These are phyloP conservation scores for Microstegium vimineum DNA, from an alignment of 176 grass and related monocot species.

Conservation along the genomic window DNA sequence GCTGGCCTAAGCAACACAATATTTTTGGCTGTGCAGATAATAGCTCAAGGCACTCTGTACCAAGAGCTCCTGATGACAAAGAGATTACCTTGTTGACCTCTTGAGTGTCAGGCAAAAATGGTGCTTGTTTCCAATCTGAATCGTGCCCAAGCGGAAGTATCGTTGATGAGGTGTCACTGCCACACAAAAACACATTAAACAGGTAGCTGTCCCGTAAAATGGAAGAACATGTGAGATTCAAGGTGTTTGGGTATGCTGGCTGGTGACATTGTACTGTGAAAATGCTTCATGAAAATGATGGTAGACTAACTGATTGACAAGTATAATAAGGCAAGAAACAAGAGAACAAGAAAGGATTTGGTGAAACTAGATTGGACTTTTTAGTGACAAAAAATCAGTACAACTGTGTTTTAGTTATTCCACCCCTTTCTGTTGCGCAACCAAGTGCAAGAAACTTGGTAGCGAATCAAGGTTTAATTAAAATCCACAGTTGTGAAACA, in stretches of 20 bases:
- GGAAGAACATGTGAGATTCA: not conserved
- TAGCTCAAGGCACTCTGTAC: conserved; percentile 18
- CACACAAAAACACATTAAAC: conserved; percentile 24
- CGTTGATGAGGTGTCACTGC: conserved; percentile 16
- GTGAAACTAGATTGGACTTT: not conserved
- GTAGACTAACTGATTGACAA: not conserved
- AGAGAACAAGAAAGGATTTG: not conserved
- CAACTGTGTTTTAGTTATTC: not conserved
- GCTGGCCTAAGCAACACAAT: conserved; percentile 6
- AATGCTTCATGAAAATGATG: not conserved
- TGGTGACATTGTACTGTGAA: not conserved
- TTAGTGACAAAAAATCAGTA: not conserved
- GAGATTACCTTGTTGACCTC: conserved; percentile 27
- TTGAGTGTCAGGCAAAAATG: conserved; percentile 11
- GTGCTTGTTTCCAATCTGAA: conserved; percentile 15
- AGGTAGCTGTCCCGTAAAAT: conserved; percentile 1
- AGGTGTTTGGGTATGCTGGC: not conserved
- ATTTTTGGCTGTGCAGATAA: conserved; percentile 22
- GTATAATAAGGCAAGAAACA: not conserved
- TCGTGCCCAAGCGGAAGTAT: not conserved
- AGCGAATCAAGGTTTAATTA: not conserved
- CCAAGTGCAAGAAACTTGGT: not conserved
- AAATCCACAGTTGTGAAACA: not conserved
- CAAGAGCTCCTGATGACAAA: conserved; percentile 15
- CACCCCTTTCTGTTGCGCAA: not conserved